Evolutionary conservation across 805 yeast species (phyloP).

Genomic region (Candida tibetensis): DNA sequence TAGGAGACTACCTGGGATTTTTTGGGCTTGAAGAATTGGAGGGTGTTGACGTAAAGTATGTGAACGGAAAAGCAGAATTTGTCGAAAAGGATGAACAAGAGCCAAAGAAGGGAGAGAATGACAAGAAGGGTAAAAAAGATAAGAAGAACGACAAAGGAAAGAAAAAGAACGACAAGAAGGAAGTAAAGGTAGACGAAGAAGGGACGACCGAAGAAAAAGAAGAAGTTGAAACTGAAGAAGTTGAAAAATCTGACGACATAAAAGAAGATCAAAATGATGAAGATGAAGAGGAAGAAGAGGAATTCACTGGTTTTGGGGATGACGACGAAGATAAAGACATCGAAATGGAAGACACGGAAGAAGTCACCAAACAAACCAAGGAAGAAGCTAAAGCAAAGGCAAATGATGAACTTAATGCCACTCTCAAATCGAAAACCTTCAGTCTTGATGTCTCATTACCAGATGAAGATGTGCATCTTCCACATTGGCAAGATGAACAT

Average conservation of each 20-base stretch:
- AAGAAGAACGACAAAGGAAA: slow-evolving; percentile 10
- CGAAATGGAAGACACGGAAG: slow-evolving; percentile 8
- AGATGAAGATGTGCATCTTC: slow-evolving; percentile 45
- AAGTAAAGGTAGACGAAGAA: slow-evolving; percentile 8
- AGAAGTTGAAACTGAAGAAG: slow-evolving; percentile 16
- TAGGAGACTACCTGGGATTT: slow-evolving; percentile 86
- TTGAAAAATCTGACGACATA: slow-evolving; percentile 15
- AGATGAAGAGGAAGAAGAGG: slow-evolving; percentile 27
- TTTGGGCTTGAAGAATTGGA: slow-evolving; percentile 92
- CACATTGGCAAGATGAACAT: slow-evolving; percentile 57
- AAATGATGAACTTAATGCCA: slow-evolving; percentile 9
- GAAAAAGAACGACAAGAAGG: slow-evolving; percentile 6
- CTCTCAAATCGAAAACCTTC: slow-evolving; percentile 30
- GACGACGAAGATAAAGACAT: slow-evolving; percentile 8
- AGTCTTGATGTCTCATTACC: slow-evolving; percentile 22
- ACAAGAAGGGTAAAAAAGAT: slow-evolving; percentile 18
- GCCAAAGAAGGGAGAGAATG: slow-evolving; percentile 29
- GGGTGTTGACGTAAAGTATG: slow-evolving; percentile 80
- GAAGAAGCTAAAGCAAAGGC: not conserved
- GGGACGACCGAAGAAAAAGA: slow-evolving; percentile 17
- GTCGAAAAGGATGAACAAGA: slow-evolving; percentile 31
- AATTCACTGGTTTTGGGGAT: slow-evolving; percentile 26
- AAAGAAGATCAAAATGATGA: slow-evolving; percentile 17
- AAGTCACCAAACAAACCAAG: slow-evolving; percentile 8
- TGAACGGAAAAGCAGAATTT: slow-evolving; percentile 66